Base-by-base conservation (phyloP, 208 protist genomes). In the Zelonia costaricensis region DNA sequence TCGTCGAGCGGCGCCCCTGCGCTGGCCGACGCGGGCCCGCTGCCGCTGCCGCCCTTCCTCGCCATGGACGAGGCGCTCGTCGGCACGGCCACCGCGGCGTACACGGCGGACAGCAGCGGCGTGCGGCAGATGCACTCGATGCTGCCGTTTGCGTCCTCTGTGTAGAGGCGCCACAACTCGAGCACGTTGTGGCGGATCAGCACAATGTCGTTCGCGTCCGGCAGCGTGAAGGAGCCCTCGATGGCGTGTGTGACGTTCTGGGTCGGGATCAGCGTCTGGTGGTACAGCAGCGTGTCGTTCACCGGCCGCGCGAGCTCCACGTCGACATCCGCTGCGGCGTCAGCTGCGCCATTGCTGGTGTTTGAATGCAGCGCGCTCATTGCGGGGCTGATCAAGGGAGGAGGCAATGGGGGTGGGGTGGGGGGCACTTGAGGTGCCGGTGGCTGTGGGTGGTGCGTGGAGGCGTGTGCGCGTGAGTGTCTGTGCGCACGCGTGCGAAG, bases 221-320 rank as follows among this genome's bases (percentile, higher is more conserved):
- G 85, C 43, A 91, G 27, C 5, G 83, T 92, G 64, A 94, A 92
- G 65, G 76, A 81, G 42, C 88, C 88, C 30, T 86, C 79, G 27
- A 91, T 65, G 40, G 76, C 72, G 61, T 92, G 88, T 1, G 78
- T 78, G 45, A 94, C 69, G 51, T 69, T 72, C 62, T 92, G 85
- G 4, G 88, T 82, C 4, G 85, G 81, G 31, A 94, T 91, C 7
- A 94, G 74, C 1, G 85, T 91, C 45, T 94, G 88, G 59, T 94
- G 88, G 54, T 92, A 94, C 43, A 92, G 66, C 1, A 94, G 53
- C 16, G 66, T 64, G 20, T 69, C 70, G 61, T 89, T 91, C 25
- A 42, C 28, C 4, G 43, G 28, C 9, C 28, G 25, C 12, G 67
- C 48, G 23, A 49, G 25, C 20, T 40, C 55, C 20, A 44, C 28